Percentiles rank a stretch among this genome's conserved stretches.
Evolutionary conservation across 805 yeast species (phyloP).

Genomic region (Hanseniaspora jakobsenii): DNA sequence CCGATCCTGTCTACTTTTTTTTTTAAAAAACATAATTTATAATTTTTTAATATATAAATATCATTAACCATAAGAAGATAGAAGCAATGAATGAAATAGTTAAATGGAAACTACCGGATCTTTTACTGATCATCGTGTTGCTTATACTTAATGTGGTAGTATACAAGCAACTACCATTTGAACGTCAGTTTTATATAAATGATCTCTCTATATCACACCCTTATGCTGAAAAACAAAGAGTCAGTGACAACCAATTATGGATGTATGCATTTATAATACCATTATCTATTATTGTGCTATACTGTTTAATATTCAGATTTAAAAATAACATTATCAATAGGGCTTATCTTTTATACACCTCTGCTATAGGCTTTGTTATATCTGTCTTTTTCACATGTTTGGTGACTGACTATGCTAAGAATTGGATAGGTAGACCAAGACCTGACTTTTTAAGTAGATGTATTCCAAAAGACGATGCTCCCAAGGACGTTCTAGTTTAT

Average conservation of each 20-base stretch:
- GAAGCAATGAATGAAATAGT: neutral
- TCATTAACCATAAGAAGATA: too few species aligned
- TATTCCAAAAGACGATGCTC: slow-evolving; percentile 49
- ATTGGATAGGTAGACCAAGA: slow-evolving; percentile 77
- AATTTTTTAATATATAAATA: too few species aligned
- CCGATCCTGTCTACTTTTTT: too few species aligned
- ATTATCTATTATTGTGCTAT: slow-evolving; percentile 28
- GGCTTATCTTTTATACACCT: slow-evolving; percentile 47
- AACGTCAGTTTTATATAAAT: slow-evolving; percentile 63
- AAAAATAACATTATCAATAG: slow-evolving; percentile 26
- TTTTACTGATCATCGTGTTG: slow-evolving; percentile 25
- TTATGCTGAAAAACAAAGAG: slow-evolving; percentile 60
- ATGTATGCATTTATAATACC: slow-evolving; percentile 47
- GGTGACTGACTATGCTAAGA: slow-evolving; percentile 62
- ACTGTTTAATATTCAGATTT: slow-evolving; percentile 32
- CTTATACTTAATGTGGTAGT: slow-evolving; percentile 28
- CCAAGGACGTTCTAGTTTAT: slow-evolving; percentile 40
- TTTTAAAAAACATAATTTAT: too few species aligned
- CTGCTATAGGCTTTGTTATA: slow-evolving; percentile 53
- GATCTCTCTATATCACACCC: slow-evolving; percentile 77
- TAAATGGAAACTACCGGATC: slow-evolving; percentile 34
- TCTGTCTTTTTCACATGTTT: slow-evolving; percentile 49
- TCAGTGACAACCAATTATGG: slow-evolving; percentile 43
- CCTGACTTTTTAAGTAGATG: slow-evolving; percentile 90
- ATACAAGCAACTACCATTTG: slow-evolving; percentile 44